phyloP scores from a whole-genome alignment of 495 filamentous ascomycete species.

The Hyaloscypha bicolor region DNA sequence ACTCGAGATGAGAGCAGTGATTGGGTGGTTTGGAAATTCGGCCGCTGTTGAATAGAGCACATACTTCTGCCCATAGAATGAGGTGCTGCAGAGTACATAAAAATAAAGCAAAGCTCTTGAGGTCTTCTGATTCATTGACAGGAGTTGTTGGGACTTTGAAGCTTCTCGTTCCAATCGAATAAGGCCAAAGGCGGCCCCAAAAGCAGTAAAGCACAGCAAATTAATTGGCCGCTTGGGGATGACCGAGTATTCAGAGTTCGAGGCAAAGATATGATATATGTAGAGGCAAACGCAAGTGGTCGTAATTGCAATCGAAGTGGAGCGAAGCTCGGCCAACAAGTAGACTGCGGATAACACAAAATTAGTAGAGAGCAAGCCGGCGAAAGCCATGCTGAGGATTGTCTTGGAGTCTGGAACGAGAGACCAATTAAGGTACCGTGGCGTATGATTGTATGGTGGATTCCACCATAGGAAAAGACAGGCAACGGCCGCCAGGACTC shows the following conservation, averaged over 20 bases:
- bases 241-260: neutral
- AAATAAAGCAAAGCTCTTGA: neutral
- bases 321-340: conserved; percentile 14
- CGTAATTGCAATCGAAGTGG: conserved; percentile 2
- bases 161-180: neutral
- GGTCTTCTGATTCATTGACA: neutral
- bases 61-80: neutral
- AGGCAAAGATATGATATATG: conserved; percentile 6
- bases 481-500: neutral
- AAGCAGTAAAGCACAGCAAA: neutral
- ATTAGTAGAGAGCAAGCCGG: conserved; percentile 8
- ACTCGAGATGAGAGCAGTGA: conserved; percentile 53
- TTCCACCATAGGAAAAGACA: conserved; percentile 13
- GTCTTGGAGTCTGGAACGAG: neutral
- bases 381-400: neutral
- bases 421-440: conserved; percentile 3
- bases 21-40: conserved; percentile 43
- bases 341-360: conserved; percentile 9
- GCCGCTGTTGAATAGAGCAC: conserved; percentile 2
- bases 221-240: neutral
- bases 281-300: conserved; percentile 5
- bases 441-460: conserved; percentile 1
- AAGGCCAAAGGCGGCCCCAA: conserved; percentile 3
- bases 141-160: neutral
- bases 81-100: neutral